A percentile compares a stretch with the other conserved stretches of the same genome.
Evolutionary conservation across 257 asterid species (phyloP).

Genomic region (Jasminum sambac): DNA sequence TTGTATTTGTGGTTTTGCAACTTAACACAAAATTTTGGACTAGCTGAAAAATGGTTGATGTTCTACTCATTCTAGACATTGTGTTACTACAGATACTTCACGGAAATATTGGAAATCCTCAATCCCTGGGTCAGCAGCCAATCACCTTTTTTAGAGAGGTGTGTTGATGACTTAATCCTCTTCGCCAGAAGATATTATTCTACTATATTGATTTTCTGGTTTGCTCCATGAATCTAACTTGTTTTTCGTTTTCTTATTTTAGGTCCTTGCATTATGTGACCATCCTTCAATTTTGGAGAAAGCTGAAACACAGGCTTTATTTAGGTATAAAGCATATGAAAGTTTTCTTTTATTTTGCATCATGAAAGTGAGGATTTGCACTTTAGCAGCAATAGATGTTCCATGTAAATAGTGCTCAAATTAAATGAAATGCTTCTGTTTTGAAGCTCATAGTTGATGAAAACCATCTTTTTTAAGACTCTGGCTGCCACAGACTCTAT

Average conservation of each 20-base stretch:
- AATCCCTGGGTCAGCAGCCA: conserved; percentile 91
- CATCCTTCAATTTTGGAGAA: conserved; percentile 89
- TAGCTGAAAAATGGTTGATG: not conserved
- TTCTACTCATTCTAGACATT: conserved; percentile 5
- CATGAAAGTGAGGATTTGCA: not conserved
- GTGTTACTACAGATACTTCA: conserved; percentile 63
- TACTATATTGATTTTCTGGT: not conserved
- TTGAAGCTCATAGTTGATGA: not conserved
- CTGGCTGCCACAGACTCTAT: not conserved
- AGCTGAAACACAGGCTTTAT: conserved; percentile 78
- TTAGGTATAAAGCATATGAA: conserved; percentile 52
- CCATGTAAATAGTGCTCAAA: not conserved
- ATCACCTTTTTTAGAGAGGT: conserved; percentile 98
- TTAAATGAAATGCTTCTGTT: not conserved
- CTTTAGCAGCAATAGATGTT: not conserved
- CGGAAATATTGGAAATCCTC: conserved; percentile 96
- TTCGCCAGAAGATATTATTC: not conserved
- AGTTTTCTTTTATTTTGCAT: not conserved
- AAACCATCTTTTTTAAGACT: not conserved
- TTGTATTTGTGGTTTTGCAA: not conserved
- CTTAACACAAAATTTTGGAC: conserved; percentile 3
- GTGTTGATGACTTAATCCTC: conserved; percentile 29
- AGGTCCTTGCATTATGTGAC: conserved; percentile 96
- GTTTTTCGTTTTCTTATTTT: conserved; percentile 18
- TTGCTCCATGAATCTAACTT: conserved; percentile 10